Percentiles rank a stretch among this genome's conserved stretches.
Evolutionary conservation across 2,329 filamentous ascomycete species (phyloP).

Genomic region (Stemphylium beticola): DNA sequence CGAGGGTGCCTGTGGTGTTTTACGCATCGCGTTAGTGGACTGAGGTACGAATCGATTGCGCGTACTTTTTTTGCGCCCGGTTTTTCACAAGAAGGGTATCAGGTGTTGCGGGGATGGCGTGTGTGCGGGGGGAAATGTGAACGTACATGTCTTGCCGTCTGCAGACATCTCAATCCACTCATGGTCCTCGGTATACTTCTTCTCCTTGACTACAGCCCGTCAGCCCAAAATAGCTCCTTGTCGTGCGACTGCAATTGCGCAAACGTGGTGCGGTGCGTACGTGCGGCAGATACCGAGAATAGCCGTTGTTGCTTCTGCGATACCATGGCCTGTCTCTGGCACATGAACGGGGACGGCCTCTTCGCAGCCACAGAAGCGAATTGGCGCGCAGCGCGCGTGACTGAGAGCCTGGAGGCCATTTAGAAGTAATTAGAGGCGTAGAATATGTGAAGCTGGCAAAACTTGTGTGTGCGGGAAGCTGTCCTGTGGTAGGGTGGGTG

Average conservation of each 20-base stretch:
- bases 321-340: conserved; percentile 34
- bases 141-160: conserved; percentile 77
- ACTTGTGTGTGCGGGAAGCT: neutral
- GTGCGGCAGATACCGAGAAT: conserved; percentile 48
- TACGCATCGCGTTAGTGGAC: neutral
- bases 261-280: conserved; percentile 27
- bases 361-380: conserved; percentile 37
- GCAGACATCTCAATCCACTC: conserved; percentile 94
- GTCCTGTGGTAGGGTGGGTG: neutral
- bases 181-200: conserved; percentile 95
- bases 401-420: conserved; percentile 46
- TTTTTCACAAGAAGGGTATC: neutral
- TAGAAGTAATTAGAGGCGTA: conserved; percentile 7
- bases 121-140: conserved; percentile 1
- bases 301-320: conserved; percentile 40
- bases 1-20: conserved; percentile 63
- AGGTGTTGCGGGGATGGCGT: conserved; percentile 7
- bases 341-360: conserved; percentile 32
- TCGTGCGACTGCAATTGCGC: conserved; percentile 3
- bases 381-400: conserved; percentile 45
- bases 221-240: conserved; percentile 12
- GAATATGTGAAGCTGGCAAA: neutral
- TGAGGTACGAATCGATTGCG: neutral
- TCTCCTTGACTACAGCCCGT: conserved; percentile 62
- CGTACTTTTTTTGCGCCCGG: neutral